phyloP scores from a whole-genome alignment of 257 asterid genomes.

The Datura wrightii region DNA sequence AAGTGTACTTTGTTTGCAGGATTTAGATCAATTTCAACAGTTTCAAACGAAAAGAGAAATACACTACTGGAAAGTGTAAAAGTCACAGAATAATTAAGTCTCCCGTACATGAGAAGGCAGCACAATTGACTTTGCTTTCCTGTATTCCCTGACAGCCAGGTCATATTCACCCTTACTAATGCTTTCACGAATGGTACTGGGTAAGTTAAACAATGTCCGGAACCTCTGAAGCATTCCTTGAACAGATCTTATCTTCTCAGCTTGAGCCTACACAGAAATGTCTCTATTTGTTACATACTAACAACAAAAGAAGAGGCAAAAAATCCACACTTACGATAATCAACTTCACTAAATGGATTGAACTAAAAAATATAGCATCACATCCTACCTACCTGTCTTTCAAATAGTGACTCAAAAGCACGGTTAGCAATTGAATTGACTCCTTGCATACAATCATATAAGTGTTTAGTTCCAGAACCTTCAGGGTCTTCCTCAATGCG shows the following conservation, averaged over 20 bases:
- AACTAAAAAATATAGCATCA: constrained; percentile 34
- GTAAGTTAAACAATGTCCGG: constrained; percentile 93
- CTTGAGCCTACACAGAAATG: constrained; percentile 71
- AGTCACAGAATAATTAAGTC: neutral
- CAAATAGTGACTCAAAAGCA: constrained; percentile 95
- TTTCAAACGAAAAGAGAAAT: constrained; percentile 21
- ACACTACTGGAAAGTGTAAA: neutral
- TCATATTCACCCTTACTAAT: constrained; percentile 97
- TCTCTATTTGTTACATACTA: constrained; percentile 36
- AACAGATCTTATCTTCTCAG: constrained; percentile 96
- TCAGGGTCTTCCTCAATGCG: constrained; percentile 99
- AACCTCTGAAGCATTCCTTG: constrained; percentile 99
- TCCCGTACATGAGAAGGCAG: constrained; percentile 94
- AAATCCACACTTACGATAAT: constrained; percentile 31
- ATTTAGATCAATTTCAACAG: neutral
- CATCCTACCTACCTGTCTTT: constrained; percentile 86
- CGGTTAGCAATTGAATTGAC: constrained; percentile 82
- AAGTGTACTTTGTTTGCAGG: constrained; percentile 12
- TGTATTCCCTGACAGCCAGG: constrained; percentile 97
- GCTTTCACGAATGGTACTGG: constrained; percentile 94
- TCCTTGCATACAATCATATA: constrained; percentile 80
- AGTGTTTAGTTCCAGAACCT: constrained; percentile 89
- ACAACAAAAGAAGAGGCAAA: neutral
- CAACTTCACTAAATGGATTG: constrained; percentile 29
- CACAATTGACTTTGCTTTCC: constrained; percentile 97